phyloP scores from a whole-genome alignment of 495 filamentous ascomycete genomes.

The Elasticomyces elasticus region DNA sequence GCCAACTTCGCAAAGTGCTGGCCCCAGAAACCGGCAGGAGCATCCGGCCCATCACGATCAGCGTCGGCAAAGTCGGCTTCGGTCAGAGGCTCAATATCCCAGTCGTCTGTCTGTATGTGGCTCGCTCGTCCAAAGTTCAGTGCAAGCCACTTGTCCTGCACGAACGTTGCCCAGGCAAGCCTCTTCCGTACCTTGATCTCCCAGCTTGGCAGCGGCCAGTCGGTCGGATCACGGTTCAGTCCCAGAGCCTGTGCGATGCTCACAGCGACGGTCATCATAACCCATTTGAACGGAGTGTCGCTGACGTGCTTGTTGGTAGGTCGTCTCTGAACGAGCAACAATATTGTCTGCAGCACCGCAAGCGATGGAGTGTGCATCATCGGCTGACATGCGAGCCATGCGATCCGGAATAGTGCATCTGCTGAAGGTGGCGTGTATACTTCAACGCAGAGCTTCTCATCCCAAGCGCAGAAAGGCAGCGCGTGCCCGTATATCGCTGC shows the following conservation, averaged over 20 bases:
- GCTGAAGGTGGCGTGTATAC: slow-evolving; percentile 19
- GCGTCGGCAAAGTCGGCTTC: slow-evolving; percentile 42
- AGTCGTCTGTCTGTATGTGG: slow-evolving; percentile 46
- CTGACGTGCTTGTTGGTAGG: slow-evolving; percentile 23
- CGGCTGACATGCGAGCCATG: slow-evolving; percentile 14
- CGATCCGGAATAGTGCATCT: slow-evolving; percentile 17
- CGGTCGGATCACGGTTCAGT: slow-evolving; percentile 47
- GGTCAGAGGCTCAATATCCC: slow-evolving; percentile 46
- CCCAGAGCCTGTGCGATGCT: slow-evolving; percentile 48
- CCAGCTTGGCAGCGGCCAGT: slow-evolving; percentile 44
- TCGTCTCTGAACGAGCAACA: slow-evolving; percentile 16
- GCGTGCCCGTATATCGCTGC: slow-evolving; percentile 21
- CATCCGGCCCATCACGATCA: slow-evolving; percentile 43
- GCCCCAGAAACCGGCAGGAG: slow-evolving; percentile 57
- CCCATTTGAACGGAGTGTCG: slow-evolving; percentile 18
- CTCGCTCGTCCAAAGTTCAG: slow-evolving; percentile 48
- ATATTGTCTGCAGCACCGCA: slow-evolving; percentile 12
- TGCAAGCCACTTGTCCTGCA: slow-evolving; percentile 53
- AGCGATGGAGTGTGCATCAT: slow-evolving; percentile 17
- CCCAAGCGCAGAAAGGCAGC: slow-evolving; percentile 20
- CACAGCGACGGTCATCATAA: slow-evolving; percentile 12
- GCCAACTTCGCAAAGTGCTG: slow-evolving; percentile 54
- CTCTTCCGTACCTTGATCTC: slow-evolving; percentile 49
- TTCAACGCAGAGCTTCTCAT: slow-evolving; percentile 21
- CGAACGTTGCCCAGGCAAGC: slow-evolving; percentile 50